Percentiles rank a stretch among this genome's conserved stretches.
Conservation (phyloP, 2,329 filamentous ascomycete species). For the Xylaria hypoxylon region DNA sequence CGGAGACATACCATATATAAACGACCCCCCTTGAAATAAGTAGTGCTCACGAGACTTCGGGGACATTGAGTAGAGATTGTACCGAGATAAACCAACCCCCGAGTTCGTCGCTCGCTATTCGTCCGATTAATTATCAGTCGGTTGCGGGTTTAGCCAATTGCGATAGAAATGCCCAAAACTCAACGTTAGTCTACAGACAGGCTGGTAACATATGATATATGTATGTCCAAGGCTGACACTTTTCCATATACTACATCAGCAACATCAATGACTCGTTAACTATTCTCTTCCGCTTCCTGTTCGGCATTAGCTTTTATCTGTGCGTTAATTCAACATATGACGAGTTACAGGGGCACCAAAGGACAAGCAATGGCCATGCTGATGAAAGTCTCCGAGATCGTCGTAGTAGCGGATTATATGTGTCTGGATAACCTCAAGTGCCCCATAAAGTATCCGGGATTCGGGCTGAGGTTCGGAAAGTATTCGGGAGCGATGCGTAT, state of each 20-base stretch:
- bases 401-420: background rate
- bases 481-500: background rate
- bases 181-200: no score
- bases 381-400: conserved; percentile 11
- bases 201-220: no score
- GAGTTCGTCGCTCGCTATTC: background rate
- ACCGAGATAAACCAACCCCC: background rate
- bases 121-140: no score
- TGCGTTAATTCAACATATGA: background rate
- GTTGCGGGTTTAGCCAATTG: no score
- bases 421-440: background rate
- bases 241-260: no score
- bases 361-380: background rate
- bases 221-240: no score
- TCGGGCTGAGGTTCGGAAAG: background rate
- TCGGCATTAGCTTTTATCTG: no score
- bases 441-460: background rate
- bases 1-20: background rate
- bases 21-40: no score
- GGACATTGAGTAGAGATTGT: background rate
- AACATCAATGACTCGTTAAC: no score
- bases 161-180: no score
- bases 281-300: no score
- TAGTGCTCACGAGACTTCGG: background rate
- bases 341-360: background rate